phyloP scores from a whole-genome alignment of 768 basidiomycete species.

The Mycena latifolia region DNA sequence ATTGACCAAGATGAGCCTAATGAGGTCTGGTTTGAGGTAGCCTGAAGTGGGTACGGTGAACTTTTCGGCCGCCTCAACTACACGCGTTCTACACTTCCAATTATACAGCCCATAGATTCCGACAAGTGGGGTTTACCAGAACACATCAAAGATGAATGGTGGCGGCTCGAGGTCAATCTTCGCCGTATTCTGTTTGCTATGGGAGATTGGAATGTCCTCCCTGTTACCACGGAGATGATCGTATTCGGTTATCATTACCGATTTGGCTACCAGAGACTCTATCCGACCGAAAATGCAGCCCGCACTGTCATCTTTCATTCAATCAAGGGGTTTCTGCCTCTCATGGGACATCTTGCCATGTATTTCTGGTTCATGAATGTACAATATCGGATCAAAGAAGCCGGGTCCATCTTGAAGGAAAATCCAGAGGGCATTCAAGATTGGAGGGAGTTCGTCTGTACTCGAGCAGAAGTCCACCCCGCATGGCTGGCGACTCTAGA shows the following conservation, averaged over 20 bases:
- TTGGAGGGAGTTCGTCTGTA: not conserved
- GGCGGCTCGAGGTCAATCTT: not conserved
- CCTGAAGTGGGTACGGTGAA: not conserved
- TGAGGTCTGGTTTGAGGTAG: too few species aligned
- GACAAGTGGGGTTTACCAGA: not conserved
- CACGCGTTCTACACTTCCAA: not conserved
- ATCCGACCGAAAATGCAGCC: not conserved
- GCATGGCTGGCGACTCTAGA: constrained; percentile 10
- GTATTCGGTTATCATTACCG: not conserved
- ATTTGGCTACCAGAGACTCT: not conserved
- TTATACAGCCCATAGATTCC: not conserved
- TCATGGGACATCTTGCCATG: constrained; percentile 3
- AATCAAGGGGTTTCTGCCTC: constrained; percentile 8
- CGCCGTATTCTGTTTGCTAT: not conserved
- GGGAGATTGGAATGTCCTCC: not conserved
- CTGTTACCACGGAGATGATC: not conserved
- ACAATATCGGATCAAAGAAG: not conserved
- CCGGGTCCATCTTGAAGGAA: not conserved
- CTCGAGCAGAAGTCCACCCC: not conserved
- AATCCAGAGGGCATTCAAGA: not conserved
- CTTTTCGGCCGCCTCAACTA: not conserved
- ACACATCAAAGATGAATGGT: not conserved
- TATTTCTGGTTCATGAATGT: not conserved
- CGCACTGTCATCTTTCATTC: not conserved
- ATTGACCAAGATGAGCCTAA: too few species aligned